A percentile compares a stretch with the other conserved stretches of the same genome.
These are phyloP conservation scores for Coprinopsis strossmayeri DNA, from an alignment of 768 basidiomycete genomes.

Conservation along the genomic window DNA sequence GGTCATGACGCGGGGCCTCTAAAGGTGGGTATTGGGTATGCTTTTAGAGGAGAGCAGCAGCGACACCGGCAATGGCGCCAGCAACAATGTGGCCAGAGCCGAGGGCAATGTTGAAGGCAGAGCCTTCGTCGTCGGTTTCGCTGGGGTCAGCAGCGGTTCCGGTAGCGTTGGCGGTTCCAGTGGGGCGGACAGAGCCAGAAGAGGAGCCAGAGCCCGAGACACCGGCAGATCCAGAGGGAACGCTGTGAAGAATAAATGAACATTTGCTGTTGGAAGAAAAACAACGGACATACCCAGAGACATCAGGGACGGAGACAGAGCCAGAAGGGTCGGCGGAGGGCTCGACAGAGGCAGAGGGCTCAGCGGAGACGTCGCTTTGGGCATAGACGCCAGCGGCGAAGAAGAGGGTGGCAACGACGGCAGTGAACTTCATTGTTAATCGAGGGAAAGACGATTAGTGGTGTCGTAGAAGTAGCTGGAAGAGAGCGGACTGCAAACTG, in stretches of 20 bases:
- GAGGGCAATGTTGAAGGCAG: neutral
- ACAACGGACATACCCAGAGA: neutral
- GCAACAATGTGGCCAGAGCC: neutral
- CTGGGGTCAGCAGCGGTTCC: too few species aligned
- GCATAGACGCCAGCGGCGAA: neutral
- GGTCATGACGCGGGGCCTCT: neutral
- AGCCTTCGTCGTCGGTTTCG: neutral
- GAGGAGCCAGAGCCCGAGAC: neutral
- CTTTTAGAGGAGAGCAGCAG: constrained; percentile 1
- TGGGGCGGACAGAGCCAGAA: neutral
- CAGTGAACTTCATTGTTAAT: constrained; percentile 1
- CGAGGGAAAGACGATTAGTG: neutral
- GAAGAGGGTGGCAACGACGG: neutral
- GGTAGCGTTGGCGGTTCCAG: neutral
- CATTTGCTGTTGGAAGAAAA: too few species aligned
- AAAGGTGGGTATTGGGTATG: neutral
- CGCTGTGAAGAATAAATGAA: too few species aligned
- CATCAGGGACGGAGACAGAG: neutral
- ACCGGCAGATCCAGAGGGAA: neutral
- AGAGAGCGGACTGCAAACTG: neutral
- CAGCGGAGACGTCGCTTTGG: neutral
- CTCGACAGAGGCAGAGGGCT: neutral
- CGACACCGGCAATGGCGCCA: neutral
- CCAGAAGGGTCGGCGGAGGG: neutral
- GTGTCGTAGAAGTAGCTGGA: neutral